These are phyloP conservation scores for Russula vinacea DNA, from an alignment of 768 basidiomycete species.

Conservation along the genomic window DNA sequence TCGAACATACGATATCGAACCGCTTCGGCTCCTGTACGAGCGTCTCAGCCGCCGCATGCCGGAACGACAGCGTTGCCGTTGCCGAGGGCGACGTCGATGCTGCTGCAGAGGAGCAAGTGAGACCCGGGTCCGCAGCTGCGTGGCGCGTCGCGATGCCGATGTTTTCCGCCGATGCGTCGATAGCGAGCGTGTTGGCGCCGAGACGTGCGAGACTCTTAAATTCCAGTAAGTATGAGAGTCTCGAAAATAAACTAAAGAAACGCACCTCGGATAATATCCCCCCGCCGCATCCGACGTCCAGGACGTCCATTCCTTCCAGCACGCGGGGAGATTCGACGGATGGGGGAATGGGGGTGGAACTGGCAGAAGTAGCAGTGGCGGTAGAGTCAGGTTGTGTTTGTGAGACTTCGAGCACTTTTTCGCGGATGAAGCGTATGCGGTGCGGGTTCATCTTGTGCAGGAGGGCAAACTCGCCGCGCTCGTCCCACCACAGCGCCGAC, in stretches of 20 bases:
- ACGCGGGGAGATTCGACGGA: constrained; percentile 34
- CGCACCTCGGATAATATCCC: constrained; percentile 87
- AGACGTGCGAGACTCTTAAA: constrained; percentile 85
- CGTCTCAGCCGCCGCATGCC: constrained; percentile 70
- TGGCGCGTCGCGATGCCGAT: constrained; percentile 82
- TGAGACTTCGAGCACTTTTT: constrained; percentile 65
- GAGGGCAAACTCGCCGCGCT: constrained; percentile 82
- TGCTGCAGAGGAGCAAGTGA: constrained; percentile 36
- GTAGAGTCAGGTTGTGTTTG: constrained; percentile 42
- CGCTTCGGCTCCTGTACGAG: constrained; percentile 60
- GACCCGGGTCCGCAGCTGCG: constrained; percentile 68
- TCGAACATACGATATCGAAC: constrained; percentile 92
- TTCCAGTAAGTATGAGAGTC: no score
- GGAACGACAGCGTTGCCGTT: constrained; percentile 52
- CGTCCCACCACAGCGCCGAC: constrained; percentile 95
- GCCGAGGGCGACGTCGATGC: no score
- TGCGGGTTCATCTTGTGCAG: constrained; percentile 95
- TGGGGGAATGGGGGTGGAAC: constrained; percentile 1
- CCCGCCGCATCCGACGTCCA: constrained; percentile 96
- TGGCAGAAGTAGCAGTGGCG: constrained; percentile 32
- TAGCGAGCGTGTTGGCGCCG: constrained; percentile 83
- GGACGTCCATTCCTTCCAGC: constrained; percentile 63
- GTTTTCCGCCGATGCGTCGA: constrained; percentile 89
- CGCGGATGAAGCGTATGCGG: constrained; percentile 75
- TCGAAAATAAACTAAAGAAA: background rate